Percentiles rank a stretch among this genome's conserved stretches.
Evolutionary conservation across 345 rosid genomes (phyloP).

Genomic region (Cardiospermum halicacabum): DNA sequence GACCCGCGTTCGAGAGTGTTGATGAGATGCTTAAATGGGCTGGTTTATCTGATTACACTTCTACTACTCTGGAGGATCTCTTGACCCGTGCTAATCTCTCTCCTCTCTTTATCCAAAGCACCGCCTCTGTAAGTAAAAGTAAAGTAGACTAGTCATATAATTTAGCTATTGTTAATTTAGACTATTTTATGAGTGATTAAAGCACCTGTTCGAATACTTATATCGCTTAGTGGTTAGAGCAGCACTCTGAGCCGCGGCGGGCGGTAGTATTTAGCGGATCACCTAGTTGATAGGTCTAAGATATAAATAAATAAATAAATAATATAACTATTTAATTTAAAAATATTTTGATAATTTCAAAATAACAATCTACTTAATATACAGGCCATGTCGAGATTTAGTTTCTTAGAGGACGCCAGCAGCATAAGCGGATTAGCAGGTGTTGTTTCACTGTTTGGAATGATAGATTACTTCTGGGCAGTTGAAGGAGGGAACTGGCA

Average conservation of each 20-base stretch:
- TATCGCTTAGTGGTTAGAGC: no score
- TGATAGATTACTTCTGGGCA: constrained; percentile 80
- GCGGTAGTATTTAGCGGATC: no score
- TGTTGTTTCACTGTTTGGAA: constrained; percentile 92
- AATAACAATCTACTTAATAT: background rate
- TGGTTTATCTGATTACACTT: constrained; percentile 69
- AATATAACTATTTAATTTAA: no score
- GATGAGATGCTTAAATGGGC: constrained; percentile 94
- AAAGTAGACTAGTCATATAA: no score
- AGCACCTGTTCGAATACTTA: no score
- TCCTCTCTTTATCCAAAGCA: constrained; percentile 55
- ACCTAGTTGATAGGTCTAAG: no score
- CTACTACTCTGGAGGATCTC: constrained; percentile 49
- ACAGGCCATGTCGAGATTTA: constrained; percentile 87
- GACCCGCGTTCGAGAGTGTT: constrained; percentile 72
- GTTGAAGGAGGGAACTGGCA: constrained; percentile 94
- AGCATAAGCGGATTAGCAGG: constrained; percentile 89
- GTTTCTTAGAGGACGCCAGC: constrained; percentile 73
- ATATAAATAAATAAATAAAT: no score
- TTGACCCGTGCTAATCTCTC: constrained; percentile 41
- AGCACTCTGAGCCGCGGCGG: no score
- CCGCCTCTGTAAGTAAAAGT: constrained; percentile 75
- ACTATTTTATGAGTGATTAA: no score
- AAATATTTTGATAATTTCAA: background rate
- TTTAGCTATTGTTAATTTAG: no score